Evolutionary conservation across 148 eudicot genomes (phyloP).

Genomic region (Fagopyrum homotropicum): DNA sequence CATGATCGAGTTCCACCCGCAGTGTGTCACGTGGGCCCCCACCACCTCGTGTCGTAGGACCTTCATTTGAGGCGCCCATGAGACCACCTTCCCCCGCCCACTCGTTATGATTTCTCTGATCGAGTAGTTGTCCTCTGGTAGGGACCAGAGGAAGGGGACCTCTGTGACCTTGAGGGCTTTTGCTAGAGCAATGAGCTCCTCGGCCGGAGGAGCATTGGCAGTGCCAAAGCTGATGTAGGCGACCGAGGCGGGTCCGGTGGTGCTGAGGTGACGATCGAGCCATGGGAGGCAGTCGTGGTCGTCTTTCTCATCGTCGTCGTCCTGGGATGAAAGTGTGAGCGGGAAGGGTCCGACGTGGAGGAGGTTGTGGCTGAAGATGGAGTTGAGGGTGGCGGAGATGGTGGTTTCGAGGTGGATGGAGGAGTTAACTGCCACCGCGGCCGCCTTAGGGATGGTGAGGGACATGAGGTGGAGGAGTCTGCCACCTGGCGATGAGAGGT

Average conservation of each 20-base stretch:
- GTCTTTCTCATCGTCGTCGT: constrained; percentile 9
- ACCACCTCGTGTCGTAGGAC: constrained; percentile 25
- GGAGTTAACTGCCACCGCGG: constrained; percentile 27
- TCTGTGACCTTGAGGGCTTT: constrained; percentile 27
- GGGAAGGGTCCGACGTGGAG: constrained; percentile 7
- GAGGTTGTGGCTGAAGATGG: constrained; percentile 14
- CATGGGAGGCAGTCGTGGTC: constrained; percentile 31
- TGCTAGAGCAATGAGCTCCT: constrained; percentile 31
- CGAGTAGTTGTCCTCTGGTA: constrained; percentile 27
- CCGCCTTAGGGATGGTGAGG: constrained; percentile 20
- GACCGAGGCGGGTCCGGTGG: constrained; percentile 19
- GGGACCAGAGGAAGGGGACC: constrained; percentile 40
- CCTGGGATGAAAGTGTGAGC: not conserved
- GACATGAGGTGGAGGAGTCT: constrained; percentile 35
- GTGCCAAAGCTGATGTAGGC: constrained; percentile 49
- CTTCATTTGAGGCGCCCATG: constrained; percentile 45
- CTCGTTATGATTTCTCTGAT: not conserved
- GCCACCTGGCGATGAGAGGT: constrained; percentile 23
- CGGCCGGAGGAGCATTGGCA: constrained; percentile 16
- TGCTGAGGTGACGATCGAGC: constrained; percentile 22
- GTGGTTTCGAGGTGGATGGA: constrained; percentile 30
- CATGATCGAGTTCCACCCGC: constrained; percentile 54
- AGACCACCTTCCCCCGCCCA: constrained; percentile 24
- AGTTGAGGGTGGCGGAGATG: constrained; percentile 21
- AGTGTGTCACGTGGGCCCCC: constrained; percentile 40